phyloP scores from a whole-genome alignment of 2,329 filamentous ascomycete genomes.

The Dactylellina drechsleri region DNA sequence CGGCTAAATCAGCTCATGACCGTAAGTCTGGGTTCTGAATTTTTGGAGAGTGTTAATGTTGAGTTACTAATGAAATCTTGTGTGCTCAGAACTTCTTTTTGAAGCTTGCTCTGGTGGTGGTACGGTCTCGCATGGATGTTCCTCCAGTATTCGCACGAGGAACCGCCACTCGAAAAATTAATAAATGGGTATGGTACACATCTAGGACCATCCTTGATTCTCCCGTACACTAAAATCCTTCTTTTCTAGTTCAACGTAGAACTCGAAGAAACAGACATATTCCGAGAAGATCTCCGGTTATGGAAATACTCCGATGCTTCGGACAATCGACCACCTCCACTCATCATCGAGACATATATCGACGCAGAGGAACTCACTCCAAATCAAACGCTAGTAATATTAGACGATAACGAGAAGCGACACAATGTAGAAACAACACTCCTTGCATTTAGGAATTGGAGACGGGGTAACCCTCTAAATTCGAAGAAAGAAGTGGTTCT shows the following conservation, averaged over 20 bases:
- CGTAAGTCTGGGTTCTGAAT: slow-evolving; percentile 20
- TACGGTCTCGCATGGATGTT: slow-evolving; percentile 52
- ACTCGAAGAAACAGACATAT: slow-evolving; percentile 89
- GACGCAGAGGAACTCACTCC: slow-evolving; percentile 81
- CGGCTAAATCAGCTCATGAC: slow-evolving; percentile 54
- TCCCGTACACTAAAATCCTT: slow-evolving; percentile 1
- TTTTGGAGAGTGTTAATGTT: neutral
- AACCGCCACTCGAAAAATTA: slow-evolving; percentile 50
- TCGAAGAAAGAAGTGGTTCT: slow-evolving; percentile 78
- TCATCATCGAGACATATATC: slow-evolving; percentile 90
- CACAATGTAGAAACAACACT: slow-evolving; percentile 92
- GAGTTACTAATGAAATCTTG: neutral
- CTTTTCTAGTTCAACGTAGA: slow-evolving; percentile 85
- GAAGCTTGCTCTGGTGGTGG: slow-evolving; percentile 53
- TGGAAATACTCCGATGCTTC: slow-evolving; percentile 85
- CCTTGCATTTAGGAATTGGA: slow-evolving; percentile 68
- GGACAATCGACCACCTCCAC: slow-evolving; percentile 79
- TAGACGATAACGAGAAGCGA: slow-evolving; percentile 88
- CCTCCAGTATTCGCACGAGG: slow-evolving; percentile 52
- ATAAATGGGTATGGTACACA: slow-evolving; percentile 49
- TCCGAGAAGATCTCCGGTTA: slow-evolving; percentile 79
- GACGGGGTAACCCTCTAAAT: slow-evolving; percentile 59
- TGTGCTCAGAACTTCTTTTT: slow-evolving; percentile 51
- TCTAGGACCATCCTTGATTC: neutral
- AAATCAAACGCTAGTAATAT: slow-evolving; percentile 85